A percentile compares a stretch with the other conserved stretches of the same genome.
These are phyloP conservation scores for Suillus variegatus DNA, from an alignment of 768 basidiomycete genomes.

Conservation along the genomic window DNA sequence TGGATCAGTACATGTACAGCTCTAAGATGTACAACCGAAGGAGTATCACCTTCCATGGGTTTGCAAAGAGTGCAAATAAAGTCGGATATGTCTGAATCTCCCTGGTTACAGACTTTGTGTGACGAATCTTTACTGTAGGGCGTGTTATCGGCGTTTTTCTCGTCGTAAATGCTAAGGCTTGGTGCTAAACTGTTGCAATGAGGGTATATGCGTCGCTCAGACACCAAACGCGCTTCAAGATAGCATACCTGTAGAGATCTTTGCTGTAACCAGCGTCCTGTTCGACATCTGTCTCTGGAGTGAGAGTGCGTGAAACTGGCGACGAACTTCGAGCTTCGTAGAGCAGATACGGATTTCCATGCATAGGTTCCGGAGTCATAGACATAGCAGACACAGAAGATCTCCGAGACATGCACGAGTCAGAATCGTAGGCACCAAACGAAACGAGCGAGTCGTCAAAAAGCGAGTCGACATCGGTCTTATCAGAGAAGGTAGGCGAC, in stretches of 20 bases:
- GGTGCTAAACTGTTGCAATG: neutral
- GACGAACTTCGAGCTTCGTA: neutral
- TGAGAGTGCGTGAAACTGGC: neutral
- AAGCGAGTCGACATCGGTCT: constrained; percentile 5
- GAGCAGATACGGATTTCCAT: neutral
- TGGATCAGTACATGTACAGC: neutral
- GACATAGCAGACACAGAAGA: neutral
- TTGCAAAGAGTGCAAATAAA: constrained; percentile 26
- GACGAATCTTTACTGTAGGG: neutral
- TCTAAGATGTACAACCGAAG: neutral
- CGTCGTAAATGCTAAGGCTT: neutral
- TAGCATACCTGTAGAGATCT: neutral
- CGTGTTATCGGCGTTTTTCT: neutral
- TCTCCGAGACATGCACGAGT: neutral
- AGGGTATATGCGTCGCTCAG: constrained; percentile 2
- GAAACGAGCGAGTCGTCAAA: constrained; percentile 28
- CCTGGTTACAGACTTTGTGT: constrained; percentile 21
- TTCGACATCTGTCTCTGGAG: neutral
- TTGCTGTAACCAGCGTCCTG: neutral
- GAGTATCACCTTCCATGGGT: constrained; percentile 20
- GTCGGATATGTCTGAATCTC: constrained; percentile 10
- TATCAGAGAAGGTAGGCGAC: constrained; percentile 3
- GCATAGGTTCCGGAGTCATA: neutral
- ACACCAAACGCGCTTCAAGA: neutral
- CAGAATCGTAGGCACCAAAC: neutral